Percentiles rank a stretch among this genome's conserved stretches.
phyloP scores from a whole-genome alignment of 768 basidiomycete genomes.

The Rickenella mellea region DNA sequence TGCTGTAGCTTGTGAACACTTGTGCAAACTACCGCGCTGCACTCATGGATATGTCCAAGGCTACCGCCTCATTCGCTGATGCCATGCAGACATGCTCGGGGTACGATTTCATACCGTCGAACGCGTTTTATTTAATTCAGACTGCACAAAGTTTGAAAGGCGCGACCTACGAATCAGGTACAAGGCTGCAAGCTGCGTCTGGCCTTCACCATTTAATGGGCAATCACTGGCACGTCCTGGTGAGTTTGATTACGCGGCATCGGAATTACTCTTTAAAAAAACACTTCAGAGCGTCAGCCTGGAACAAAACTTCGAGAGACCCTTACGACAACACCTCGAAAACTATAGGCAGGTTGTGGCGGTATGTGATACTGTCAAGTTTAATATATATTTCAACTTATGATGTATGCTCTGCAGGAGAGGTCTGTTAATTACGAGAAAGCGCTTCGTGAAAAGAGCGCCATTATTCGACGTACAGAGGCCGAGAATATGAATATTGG shows the following conservation, averaged over 20 bases:
- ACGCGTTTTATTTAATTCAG: not conserved
- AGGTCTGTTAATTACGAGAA: slow-evolving; percentile 79
- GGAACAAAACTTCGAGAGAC: slow-evolving; percentile 84
- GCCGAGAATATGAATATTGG: slow-evolving; percentile 64
- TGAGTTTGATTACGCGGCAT: slow-evolving; percentile 31
- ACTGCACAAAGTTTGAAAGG: slow-evolving; percentile 52
- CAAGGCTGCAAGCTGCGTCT: slow-evolving; percentile 74
- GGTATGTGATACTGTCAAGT: slow-evolving; percentile 28
- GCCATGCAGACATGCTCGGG: slow-evolving; percentile 78
- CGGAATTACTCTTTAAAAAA: no score
- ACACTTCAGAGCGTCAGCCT: slow-evolving; percentile 63
- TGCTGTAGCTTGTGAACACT: slow-evolving; percentile 56
- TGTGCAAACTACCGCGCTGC: slow-evolving; percentile 77
- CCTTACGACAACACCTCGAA: slow-evolving; percentile 77
- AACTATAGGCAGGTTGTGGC: slow-evolving; percentile 65
- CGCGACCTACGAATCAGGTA: slow-evolving; percentile 70
- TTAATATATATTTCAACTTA: slow-evolving; percentile 1
- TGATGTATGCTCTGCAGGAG: slow-evolving; percentile 41
- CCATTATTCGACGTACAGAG: slow-evolving; percentile 79
- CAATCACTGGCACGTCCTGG: slow-evolving; percentile 89
- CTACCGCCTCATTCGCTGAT: slow-evolving; percentile 77
- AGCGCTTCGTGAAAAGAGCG: slow-evolving; percentile 73
- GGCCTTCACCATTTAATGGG: slow-evolving; percentile 87
- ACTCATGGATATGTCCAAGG: slow-evolving; percentile 71
- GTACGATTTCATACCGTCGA: slow-evolving; percentile 30